Percentiles rank a stretch among this genome's conserved stretches.
These are phyloP conservation scores for Penicillium bovifimosum DNA, from an alignment of 495 filamentous ascomycete genomes.

Conservation along the genomic window DNA sequence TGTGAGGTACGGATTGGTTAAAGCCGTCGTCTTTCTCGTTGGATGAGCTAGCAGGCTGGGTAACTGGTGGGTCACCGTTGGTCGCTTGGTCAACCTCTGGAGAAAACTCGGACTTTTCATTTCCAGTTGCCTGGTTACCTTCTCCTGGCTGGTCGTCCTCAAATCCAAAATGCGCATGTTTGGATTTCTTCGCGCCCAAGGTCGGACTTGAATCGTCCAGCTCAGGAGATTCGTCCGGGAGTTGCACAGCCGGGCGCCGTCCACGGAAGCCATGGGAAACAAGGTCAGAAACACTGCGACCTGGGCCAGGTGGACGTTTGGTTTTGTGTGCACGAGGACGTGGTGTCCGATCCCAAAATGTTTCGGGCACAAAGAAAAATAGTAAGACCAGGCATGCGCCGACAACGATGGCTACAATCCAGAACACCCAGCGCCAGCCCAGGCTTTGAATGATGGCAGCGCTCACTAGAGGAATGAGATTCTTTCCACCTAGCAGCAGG, in stretches of 20 bases:
- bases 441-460: slow-evolving; percentile 75
- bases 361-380: slow-evolving; percentile 92
- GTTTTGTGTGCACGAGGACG: slow-evolving; percentile 44
- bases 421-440: slow-evolving; percentile 80
- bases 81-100: not conserved
- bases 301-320: slow-evolving; percentile 27
- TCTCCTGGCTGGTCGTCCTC: slow-evolving; percentile 27
- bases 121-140: slow-evolving; percentile 11
- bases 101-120: not conserved
- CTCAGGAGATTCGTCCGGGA: slow-evolving; percentile 9
- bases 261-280: slow-evolving; percentile 35
- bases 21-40: slow-evolving; percentile 12
- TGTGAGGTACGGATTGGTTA: slow-evolving; percentile 7
- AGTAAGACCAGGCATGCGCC: slow-evolving; percentile 66
- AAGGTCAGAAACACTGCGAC: slow-evolving; percentile 38
- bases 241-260: slow-evolving; percentile 23
- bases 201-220: slow-evolving; percentile 3
- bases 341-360: slow-evolving; percentile 90
- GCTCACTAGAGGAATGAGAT: slow-evolving; percentile 80
- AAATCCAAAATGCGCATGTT: slow-evolving; percentile 53
- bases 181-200: slow-evolving; percentile 17
- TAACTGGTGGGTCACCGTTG: not conserved
- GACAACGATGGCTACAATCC: slow-evolving; percentile 83
- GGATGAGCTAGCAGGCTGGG: slow-evolving; percentile 3
- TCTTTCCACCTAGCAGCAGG: slow-evolving; percentile 85